Evolutionary conservation across 1,284 basidiomycete genomes (phyloP).

Genomic region (Porodaedalea pini): DNA sequence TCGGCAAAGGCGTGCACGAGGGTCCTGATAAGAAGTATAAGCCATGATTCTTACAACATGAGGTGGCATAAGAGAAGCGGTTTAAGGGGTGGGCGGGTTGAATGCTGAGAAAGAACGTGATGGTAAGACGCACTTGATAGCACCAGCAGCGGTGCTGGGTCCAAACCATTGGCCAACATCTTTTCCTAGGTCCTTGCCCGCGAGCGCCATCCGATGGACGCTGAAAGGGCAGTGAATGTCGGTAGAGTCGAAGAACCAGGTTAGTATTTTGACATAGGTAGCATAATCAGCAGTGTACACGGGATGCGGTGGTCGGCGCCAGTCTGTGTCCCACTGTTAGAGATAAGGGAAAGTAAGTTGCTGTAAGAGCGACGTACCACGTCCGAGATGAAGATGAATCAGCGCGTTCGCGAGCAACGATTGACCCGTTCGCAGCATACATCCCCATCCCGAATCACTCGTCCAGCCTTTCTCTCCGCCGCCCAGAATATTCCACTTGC

Average conservation of each 20-base stretch:
- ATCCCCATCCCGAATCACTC: conserved; percentile 97
- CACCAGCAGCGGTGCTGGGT: conserved; percentile 93
- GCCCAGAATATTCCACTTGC: conserved; percentile 46
- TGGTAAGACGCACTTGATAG: conserved; percentile 64
- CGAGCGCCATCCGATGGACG: conserved; percentile 93
- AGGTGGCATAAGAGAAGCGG: conserved; percentile 3
- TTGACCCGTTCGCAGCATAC: conserved; percentile 95
- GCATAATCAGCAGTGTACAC: conserved; percentile 58
- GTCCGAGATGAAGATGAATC: conserved; percentile 77
- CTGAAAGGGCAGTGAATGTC: conserved; percentile 88
- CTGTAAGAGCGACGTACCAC: conserved; percentile 53
- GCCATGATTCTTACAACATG: conserved; percentile 4
- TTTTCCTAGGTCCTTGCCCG: conserved; percentile 92
- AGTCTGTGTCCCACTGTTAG: conserved; percentile 50
- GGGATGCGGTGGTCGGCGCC: conserved; percentile 69
- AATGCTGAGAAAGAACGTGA: neutral
- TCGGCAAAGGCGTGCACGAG: conserved; percentile 80
- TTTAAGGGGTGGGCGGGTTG: neutral
- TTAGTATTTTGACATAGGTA: conserved; percentile 83
- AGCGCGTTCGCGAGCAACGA: conserved; percentile 89
- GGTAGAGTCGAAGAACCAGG: conserved; percentile 95
- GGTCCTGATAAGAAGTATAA: conserved; percentile 41
- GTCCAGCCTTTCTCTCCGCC: conserved; percentile 75
- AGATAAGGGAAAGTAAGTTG: conserved; percentile 8
- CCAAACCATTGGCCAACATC: conserved; percentile 98